Percentiles rank a stretch among this genome's conserved stretches.
Conservation (phyloP, 441 rosid genomes). For the Isatis lusitanica region DNA sequence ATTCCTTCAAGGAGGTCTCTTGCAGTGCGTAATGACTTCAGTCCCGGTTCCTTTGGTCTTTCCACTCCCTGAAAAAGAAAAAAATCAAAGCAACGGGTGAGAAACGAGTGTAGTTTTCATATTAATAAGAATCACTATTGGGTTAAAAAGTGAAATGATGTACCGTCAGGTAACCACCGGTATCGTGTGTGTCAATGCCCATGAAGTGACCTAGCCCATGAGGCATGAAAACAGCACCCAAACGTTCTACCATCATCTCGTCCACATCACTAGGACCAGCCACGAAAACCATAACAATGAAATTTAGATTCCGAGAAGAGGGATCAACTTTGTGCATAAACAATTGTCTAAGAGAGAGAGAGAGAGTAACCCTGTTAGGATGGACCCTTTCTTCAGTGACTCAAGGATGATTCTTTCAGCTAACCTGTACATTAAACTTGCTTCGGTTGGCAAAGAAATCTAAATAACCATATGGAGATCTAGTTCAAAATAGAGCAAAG, state of each 20-base stretch:
- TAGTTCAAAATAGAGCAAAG: background rate
- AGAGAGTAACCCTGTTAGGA: slow-evolving; percentile 65
- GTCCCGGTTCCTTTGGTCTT: slow-evolving; percentile 77
- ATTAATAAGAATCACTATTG: background rate
- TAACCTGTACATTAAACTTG: slow-evolving; percentile 51
- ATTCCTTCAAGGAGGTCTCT: slow-evolving; percentile 81
- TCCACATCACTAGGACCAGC: slow-evolving; percentile 54
- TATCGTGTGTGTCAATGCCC: slow-evolving; percentile 88
- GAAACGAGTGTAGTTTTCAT: background rate
- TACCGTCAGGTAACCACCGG: slow-evolving; percentile 86
- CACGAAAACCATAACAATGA: slow-evolving; percentile 20
- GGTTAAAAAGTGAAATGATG: background rate
- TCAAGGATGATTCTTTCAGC: slow-evolving; percentile 82
- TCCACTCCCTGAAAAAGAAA: slow-evolving; percentile 54
- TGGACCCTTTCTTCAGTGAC: slow-evolving; percentile 65
- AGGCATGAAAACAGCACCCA: slow-evolving; percentile 66
- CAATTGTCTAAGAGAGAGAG: slow-evolving; percentile 43
- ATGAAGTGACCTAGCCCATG: slow-evolving; percentile 68
- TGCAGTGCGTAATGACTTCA: slow-evolving; percentile 73
- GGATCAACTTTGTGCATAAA: slow-evolving; percentile 35
- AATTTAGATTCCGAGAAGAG: slow-evolving; percentile 24
- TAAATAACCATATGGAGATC: background rate
- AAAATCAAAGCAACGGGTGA: background rate
- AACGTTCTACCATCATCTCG: slow-evolving; percentile 76
- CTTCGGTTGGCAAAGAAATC: slow-evolving; percentile 23